phyloP scores from a whole-genome alignment of 495 filamentous ascomycete genomes.

The Penicillium daleae region DNA sequence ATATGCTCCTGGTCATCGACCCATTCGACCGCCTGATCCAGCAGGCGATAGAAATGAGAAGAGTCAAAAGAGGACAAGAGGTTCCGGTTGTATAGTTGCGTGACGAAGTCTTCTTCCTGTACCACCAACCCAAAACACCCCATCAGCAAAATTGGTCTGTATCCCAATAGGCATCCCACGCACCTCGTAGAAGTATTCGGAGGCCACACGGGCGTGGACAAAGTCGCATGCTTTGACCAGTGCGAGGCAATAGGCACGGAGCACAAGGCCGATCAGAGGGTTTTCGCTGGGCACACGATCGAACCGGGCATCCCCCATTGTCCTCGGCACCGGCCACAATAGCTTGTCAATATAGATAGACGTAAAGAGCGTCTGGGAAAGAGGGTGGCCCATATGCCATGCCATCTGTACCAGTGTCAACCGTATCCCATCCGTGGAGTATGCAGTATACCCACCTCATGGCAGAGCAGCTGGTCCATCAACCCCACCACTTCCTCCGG shows the following conservation, averaged over 20 bases:
- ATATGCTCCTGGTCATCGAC: constrained; percentile 55
- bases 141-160: constrained; percentile 1
- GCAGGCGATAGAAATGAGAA: constrained; percentile 57
- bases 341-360: constrained; percentile 89
- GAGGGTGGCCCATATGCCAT: constrained; percentile 93
- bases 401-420: constrained; percentile 69
- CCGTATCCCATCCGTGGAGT: neutral
- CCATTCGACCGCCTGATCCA: constrained; percentile 62
- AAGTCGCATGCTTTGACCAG: constrained; percentile 81
- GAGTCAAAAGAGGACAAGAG: constrained; percentile 67
- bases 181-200: constrained; percentile 88
- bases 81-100: constrained; percentile 80
- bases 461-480: constrained; percentile 89
- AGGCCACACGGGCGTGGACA: constrained; percentile 72
- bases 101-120: constrained; percentile 95
- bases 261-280: constrained; percentile 63
- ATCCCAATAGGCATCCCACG: constrained; percentile 12
- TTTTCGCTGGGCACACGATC: constrained; percentile 46
- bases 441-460: constrained; percentile 63
- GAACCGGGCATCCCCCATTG: constrained; percentile 73
- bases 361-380: constrained; percentile 95
- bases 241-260: constrained; percentile 85
- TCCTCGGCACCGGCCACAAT: constrained; percentile 68
- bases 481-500: constrained; percentile 87
- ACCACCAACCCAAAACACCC: constrained; percentile 4